These are phyloP conservation scores for Geotrichum phurueaensis DNA, from an alignment of 1,139 yeast genomes.

Conservation along the genomic window DNA sequence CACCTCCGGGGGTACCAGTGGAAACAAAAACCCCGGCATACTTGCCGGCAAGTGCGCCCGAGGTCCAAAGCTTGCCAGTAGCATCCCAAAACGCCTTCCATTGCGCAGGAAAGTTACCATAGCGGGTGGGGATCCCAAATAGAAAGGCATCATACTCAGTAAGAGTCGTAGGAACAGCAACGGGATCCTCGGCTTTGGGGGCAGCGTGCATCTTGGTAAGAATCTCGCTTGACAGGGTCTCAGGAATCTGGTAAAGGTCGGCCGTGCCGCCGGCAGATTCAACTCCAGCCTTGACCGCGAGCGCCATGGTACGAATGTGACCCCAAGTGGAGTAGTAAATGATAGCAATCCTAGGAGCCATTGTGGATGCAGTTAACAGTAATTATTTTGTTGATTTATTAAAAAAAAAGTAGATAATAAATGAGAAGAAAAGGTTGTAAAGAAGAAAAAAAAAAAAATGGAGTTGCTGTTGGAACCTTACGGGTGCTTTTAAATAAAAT, in stretches of 20 bases:
- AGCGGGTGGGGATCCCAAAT: constrained; percentile 38
- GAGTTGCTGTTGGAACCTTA: too few species aligned
- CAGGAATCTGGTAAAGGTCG: constrained; percentile 64
- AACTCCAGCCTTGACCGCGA: constrained; percentile 61
- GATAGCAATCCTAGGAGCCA: constrained; percentile 52
- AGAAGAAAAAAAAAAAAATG: too few species aligned
- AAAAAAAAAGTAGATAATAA: too few species aligned
- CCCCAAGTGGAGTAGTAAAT: constrained; percentile 73
- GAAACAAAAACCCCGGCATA: constrained; percentile 65
- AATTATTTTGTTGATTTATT: too few species aligned
- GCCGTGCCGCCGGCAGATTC: constrained; percentile 65
- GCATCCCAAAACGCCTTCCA: constrained; percentile 69
- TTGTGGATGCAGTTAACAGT: constrained; percentile 19
- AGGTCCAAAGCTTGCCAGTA: constrained; percentile 72
- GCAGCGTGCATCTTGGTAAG: constrained; percentile 52
- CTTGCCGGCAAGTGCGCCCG: constrained; percentile 63
- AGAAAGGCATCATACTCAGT: constrained; percentile 56
- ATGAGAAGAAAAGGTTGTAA: too few species aligned
- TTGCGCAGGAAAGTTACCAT: constrained; percentile 70
- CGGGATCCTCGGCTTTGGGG: constrained; percentile 54
- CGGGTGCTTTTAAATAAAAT: too few species aligned
- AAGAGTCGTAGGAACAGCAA: constrained; percentile 53
- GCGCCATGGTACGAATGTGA: constrained; percentile 61
- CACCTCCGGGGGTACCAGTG: constrained; percentile 76
- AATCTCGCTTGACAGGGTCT: constrained; percentile 58